These are phyloP conservation scores for Platismatia glauca DNA, from an alignment of 495 filamentous ascomycete genomes.

Conservation along the genomic window DNA sequence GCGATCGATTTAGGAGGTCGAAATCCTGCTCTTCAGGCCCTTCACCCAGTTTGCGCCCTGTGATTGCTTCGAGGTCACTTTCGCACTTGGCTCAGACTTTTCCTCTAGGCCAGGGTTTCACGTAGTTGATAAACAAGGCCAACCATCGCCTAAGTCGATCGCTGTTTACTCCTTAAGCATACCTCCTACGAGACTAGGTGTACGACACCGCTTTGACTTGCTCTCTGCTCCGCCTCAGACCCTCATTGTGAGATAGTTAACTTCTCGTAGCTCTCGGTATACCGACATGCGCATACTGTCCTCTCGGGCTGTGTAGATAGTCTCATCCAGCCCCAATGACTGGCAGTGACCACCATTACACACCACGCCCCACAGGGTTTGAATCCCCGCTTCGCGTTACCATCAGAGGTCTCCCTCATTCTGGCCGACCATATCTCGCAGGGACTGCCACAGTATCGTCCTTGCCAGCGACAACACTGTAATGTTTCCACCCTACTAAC, in stretches of 20 bases:
- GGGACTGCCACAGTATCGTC: background rate
- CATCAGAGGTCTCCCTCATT: background rate
- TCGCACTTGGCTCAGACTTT: too few species aligned
- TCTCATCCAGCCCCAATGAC: background rate
- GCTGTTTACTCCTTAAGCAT: background rate
- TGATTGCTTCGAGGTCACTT: too few species aligned
- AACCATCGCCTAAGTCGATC: background rate
- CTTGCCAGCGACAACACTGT: background rate
- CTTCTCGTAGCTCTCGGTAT: slow-evolving; percentile 15
- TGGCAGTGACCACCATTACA: too few species aligned
- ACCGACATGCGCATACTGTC: background rate
- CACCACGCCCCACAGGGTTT: background rate
- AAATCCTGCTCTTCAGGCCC: too few species aligned
- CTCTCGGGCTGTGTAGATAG: background rate
- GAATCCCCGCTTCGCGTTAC: background rate
- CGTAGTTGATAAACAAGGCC: background rate
- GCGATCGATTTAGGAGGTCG: too few species aligned
- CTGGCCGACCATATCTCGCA: background rate
- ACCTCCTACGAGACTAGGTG: background rate
- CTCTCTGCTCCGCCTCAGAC: background rate
- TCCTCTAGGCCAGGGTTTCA: too few species aligned
- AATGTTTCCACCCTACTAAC: background rate
- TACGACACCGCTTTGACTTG: background rate
- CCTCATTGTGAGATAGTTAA: background rate
- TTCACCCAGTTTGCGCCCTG: too few species aligned